Evolutionary conservation across 1,139 yeast species (phyloP), one percentile per base, ranked within the genome.

Genomic region (Taphrina pruni): DNA sequence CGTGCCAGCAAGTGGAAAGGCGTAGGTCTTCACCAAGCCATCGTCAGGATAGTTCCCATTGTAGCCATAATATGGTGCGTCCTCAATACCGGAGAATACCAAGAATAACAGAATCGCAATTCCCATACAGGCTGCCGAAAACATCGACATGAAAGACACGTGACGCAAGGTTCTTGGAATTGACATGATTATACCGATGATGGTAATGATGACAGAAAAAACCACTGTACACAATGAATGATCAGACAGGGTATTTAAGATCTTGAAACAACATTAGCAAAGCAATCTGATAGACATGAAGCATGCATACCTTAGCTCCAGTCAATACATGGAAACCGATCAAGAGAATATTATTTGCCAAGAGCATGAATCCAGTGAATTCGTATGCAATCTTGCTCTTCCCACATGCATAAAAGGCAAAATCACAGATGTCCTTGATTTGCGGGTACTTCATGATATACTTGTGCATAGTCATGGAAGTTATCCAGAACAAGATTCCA

Each of bases 321-420:
- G 84, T 85, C 70, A 86, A 76, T 14, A 85, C 87, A 74, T 86
- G 88, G 70, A 86, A 79, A 3, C 86, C 86, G 74, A 84, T 87
- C 71, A 86, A 84, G 72, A 86, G 80, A 32, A 84, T 81, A 76
- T 86, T 86, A 77, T 86, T 86, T 54, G 83, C 78, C 65, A 85
- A 74, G 74, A 86, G 86, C 70, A 86, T 84, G 45, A 78, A 76
- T 1, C 87, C 87, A 0, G 88, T 85, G 64, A 83, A 82, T 74
- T 83, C 85, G 87, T 87, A 86, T 7, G 85, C 87, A 81, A 82
- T 79, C 65, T 77, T 78, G 66, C 79, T 77, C 38, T 83, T 84
- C 81, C 86, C 83, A 73, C 86, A 83, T 70, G 86, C 78, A 71
- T 83, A 82, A 74, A 84, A 85, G 17, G 88, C 88, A 73, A 86